Base-by-base conservation (phyloP, 129 eudicot genomes). In the Artemisia annua region DNA sequence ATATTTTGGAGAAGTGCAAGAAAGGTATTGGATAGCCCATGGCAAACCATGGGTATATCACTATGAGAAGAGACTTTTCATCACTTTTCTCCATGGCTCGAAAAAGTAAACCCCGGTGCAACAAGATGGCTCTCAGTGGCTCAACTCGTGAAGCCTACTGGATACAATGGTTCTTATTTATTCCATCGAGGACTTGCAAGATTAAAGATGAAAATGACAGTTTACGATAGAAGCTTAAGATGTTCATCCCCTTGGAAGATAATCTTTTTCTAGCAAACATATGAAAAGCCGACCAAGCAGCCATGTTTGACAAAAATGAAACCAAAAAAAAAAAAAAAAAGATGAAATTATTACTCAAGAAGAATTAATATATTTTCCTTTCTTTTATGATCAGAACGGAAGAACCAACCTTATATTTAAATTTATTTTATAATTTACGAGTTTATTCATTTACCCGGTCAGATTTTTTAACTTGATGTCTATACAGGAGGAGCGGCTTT, bases 11-110 rank as follows among this genome's bases (percentile, higher is more conserved):
- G 7, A 91, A 84, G 39, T 76, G 81, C 28, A 83, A 73, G 73
- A 86, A 91, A 5, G 96, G 96, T 55, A 81, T 80, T n/a, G 88
- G 79, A 75, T 91, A 96, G 48, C 97, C 97, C 71, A 85, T 88
- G 58, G 97, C 97, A 80, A 91, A 84, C 97, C 96, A 91, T 80
- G 97, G 96, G 74, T 88, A 88, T 92, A 91, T 83, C 20, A 85
- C 97, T 64, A 91, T 75, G 63, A 86, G 89, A 46, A 91, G 92
- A 51, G 24, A 1, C 69, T 60, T 22, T 13, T 44, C 66, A 11
- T 59, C 62, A 26, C 28, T 66, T 43, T 75, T 72, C 48, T 80
- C 84, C 89, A 81, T 85, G 51, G 73, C 44, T 17, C 5, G 7
- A 13, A 69, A 76, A 67, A 56, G 30, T 61, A 30, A 30, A 30